Conservation (phyloP, 2,329 filamentous ascomycete genomes). For the Penicillium sclerotiorum region DNA sequence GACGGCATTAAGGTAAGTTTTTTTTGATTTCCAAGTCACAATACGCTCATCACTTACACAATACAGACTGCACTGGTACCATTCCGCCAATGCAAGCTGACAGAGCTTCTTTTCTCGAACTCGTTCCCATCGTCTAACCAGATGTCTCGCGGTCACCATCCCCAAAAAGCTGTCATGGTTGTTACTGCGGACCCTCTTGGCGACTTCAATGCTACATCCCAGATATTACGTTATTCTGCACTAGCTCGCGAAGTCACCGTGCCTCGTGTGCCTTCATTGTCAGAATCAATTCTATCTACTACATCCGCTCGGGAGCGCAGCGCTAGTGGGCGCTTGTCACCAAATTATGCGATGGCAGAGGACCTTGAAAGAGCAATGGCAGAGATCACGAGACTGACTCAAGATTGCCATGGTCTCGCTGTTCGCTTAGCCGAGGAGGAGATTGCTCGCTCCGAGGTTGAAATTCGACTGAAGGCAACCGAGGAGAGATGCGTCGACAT, state of each 20-base stretch:
- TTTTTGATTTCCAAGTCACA: background rate
- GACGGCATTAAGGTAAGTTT: slow-evolving; percentile 69
- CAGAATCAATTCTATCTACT: slow-evolving; percentile 63
- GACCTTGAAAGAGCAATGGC: slow-evolving; percentile 81
- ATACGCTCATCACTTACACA: slow-evolving; percentile 6
- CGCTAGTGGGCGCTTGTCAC: slow-evolving; percentile 48
- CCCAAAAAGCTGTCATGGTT: slow-evolving; percentile 92
- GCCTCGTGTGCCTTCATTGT: slow-evolving; percentile 81
- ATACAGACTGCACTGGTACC: slow-evolving; percentile 70
- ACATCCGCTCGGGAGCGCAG: slow-evolving; percentile 36
- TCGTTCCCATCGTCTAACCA: slow-evolving; percentile 70
- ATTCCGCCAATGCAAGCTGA: slow-evolving; percentile 82
- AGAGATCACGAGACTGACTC: slow-evolving; percentile 76
- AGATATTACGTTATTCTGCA: slow-evolving; percentile 92
- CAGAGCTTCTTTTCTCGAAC: slow-evolving; percentile 83
- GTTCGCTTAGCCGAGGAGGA: slow-evolving; percentile 71
- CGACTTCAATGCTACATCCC: slow-evolving; percentile 95
- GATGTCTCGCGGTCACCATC: slow-evolving; percentile 59
- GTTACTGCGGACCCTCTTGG: slow-evolving; percentile 91
- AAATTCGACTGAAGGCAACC: slow-evolving; percentile 70
- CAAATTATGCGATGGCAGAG: slow-evolving; percentile 48
- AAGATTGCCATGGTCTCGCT: slow-evolving; percentile 75
- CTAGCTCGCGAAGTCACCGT: slow-evolving; percentile 91
- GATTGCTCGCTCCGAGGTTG: slow-evolving; percentile 69
- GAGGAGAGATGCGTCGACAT: slow-evolving; percentile 69